Base-by-base conservation (phyloP, 495 filamentous ascomycete species). In the Aspergillus conjunctus region DNA sequence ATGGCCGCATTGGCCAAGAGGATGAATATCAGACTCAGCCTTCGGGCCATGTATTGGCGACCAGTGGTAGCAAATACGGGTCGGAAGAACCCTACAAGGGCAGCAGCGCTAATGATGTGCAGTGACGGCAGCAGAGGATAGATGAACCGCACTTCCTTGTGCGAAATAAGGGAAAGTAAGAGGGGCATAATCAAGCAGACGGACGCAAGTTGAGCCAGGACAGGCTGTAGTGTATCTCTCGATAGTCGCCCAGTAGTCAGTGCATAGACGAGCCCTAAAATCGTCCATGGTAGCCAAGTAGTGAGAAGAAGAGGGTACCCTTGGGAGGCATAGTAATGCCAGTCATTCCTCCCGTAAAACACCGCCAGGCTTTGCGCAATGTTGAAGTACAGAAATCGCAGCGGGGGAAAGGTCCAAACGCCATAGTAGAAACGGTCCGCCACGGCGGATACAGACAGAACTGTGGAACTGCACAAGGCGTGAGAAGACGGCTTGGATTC, bases 111-210 rank as follows among this genome's bases (percentile, higher is more conserved):
- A 46, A 98, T 79, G 62, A 95, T 78, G 70, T 96, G 92, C 14
- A 98, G 80, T 17, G 88, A 79, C 5, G 94, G 94, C 0, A 98
- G 81, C 41, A 98, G 83, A 6, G 94, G 95, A 68, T 96, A 97
- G 63, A 98, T 89, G 76, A 98, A 98, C 63, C 94, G 91, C 61
- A 97, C 90, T 83, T 98, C 94, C 74, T 98, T 98, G 77, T 98
- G 94, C 26, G 93, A 86, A 57, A 98, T 89, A 14, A 90, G 60
- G 9, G 91, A 95, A 18, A 98, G 84, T 18, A 78, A 69, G 0
- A 75, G 63, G 21, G 87, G 81, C 63, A 91, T 87, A 30, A 82
- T 62, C 33, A 91, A 37, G 33, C 83, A 78, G 0, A 86, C 80
- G 15, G 79, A 79, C 34, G 86, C 83, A 15, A 97, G 75, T 48